Evolutionary conservation across 2,329 filamentous ascomycete genomes (phyloP).

Genomic region (Lasiodiplodia citricola): DNA sequence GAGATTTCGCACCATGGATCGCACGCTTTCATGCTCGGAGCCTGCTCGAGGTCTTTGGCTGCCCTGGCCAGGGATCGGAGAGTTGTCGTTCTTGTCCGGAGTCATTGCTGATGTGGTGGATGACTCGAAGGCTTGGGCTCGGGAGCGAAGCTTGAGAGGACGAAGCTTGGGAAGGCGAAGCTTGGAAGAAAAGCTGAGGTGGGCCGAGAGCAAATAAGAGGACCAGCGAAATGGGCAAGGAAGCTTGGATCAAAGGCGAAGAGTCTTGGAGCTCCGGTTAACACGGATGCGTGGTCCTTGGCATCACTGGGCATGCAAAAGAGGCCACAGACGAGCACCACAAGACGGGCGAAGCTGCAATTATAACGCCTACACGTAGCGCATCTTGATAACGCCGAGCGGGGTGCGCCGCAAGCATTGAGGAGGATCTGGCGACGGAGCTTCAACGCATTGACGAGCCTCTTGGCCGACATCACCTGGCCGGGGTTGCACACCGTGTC

Average conservation of each 20-base stretch:
- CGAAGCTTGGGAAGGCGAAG: not conserved
- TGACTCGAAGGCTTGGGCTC: not conserved
- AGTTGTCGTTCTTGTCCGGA: conserved; percentile 1
- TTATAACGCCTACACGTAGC: not conserved
- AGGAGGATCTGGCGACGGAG: not conserved
- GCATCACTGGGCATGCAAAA: no score
- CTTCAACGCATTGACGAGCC: conserved; percentile 10
- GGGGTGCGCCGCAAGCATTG: conserved; percentile 9
- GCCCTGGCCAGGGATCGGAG: not conserved
- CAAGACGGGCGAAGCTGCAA: not conserved
- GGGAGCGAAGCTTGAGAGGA: not conserved
- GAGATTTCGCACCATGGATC: not conserved
- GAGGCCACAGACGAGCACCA: no score
- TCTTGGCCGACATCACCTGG: conserved; percentile 16
- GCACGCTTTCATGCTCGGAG: not conserved
- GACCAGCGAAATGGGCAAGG: no score
- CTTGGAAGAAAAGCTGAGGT: not conserved
- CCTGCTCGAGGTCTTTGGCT: not conserved
- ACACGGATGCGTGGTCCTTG: no score
- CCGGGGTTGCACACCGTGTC: not conserved
- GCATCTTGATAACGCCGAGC: not conserved
- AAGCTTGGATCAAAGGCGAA: no score
- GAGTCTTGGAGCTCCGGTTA: no score
- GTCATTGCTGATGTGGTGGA: not conserved
- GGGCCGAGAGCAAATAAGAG: not conserved